Conservation (phyloP, 148 eudicot species). For the Rheum nobile region DNA sequence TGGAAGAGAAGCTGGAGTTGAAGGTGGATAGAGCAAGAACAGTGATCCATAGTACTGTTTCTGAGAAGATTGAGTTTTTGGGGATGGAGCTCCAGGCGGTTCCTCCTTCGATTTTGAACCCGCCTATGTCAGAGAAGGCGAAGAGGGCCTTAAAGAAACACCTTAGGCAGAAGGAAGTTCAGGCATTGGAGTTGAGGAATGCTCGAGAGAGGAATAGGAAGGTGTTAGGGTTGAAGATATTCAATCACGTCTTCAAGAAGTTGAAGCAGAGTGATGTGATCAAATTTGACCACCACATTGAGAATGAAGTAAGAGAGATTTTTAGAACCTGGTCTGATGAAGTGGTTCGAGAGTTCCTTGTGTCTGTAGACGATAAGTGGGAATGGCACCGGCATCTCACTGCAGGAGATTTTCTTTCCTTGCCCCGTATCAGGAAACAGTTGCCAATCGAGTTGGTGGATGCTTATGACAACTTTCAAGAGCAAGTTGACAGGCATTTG, state of each 20-base stretch:
- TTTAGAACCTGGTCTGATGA: conserved; percentile 74
- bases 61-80: conserved; percentile 73
- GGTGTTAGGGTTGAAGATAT: conserved; percentile 61
- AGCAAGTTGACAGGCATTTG: conserved; percentile 62
- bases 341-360: conserved; percentile 48
- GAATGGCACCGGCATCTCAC: conserved; percentile 54
- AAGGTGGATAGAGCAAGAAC: conserved; percentile 50
- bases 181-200: conserved; percentile 52
- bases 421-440: conserved; percentile 67
- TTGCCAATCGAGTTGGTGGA: conserved; percentile 67
- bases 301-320: conserved; percentile 62
- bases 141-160: conserved; percentile 74
- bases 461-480: conserved; percentile 75
- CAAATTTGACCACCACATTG: conserved; percentile 53
- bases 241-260: conserved; percentile 73
- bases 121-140: conserved; percentile 66
- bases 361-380: conserved; percentile 57
- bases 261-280: conserved; percentile 47
- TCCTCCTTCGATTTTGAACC: conserved; percentile 61
- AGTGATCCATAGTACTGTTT: conserved; percentile 72
- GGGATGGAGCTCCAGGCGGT: conserved; percentile 93
- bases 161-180: conserved; percentile 80
- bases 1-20: conserved; percentile 55
- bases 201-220: conserved; percentile 72
- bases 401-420: conserved; percentile 67